Conservation (phyloP, 352 stramenopile species). For the Pythium aristosporum region DNA sequence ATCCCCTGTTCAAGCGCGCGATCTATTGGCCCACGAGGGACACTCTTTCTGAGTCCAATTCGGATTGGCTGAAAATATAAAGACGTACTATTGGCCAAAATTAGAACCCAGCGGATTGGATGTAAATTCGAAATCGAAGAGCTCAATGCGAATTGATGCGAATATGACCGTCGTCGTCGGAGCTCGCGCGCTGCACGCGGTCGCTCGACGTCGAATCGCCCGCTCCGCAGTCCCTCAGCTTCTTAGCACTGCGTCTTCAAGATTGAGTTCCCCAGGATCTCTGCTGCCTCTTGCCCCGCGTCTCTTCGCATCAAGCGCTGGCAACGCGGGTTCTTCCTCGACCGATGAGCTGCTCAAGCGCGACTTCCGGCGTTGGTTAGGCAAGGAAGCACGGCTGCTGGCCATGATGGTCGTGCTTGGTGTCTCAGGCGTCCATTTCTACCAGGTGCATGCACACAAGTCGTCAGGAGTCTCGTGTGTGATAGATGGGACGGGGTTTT, state of each 20-base stretch:
- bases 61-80: conserved; percentile 16
- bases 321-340: conserved; percentile 2
- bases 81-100: not conserved
- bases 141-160: not conserved
- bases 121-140: conserved; percentile 9
- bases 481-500: not conserved
- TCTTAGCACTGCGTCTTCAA: not conserved
- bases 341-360: conserved; percentile 50
- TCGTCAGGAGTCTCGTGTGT: not conserved
- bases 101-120: conserved; percentile 4
- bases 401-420: conserved; percentile 43
- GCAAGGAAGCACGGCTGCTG: conserved; percentile 51
- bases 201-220: not conserved
- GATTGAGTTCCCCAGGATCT: not conserved
- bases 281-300: not conserved
- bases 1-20: conserved; percentile 2
- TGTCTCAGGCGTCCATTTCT: conserved; percentile 59
- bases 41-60: not conserved
- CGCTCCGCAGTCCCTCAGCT: not conserved
- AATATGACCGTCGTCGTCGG: not conserved
- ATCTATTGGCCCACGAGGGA: conserved; percentile 4
- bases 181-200: not conserved
- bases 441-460: conserved; percentile 38
- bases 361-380: conserved; percentile 65
- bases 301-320: conserved; percentile 7